A percentile compares a stretch with the other conserved stretches of the same genome.
These are phyloP conservation scores for Acacia acuminata DNA, from an alignment of 306 rosid species.

Conservation along the genomic window DNA sequence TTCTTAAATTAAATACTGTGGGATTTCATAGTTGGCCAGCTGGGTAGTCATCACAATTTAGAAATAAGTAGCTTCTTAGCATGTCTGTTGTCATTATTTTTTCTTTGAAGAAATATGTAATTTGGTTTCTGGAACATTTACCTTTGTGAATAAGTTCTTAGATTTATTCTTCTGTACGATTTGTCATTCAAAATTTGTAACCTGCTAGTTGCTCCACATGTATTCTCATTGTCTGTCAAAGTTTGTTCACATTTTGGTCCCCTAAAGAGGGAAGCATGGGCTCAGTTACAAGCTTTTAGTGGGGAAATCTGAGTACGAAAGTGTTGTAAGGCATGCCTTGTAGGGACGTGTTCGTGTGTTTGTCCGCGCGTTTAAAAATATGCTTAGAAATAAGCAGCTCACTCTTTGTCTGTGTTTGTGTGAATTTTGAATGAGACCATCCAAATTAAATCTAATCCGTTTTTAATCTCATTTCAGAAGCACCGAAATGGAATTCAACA, in stretches of 20 bases:
- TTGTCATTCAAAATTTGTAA: not conserved
- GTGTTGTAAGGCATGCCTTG: too few relatives aligned
- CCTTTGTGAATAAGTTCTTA: not conserved
- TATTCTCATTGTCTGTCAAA: not conserved
- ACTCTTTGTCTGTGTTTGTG: too few relatives aligned
- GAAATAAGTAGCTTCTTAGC: not conserved
- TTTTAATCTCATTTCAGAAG: too few relatives aligned
- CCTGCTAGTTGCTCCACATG: not conserved
- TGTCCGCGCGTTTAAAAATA: too few relatives aligned
- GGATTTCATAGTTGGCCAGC: not conserved
- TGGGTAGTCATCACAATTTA: too few relatives aligned
- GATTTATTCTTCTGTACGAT: not conserved
- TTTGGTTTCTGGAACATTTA: not conserved
- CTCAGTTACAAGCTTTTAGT: not conserved
- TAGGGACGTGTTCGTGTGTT: too few relatives aligned
- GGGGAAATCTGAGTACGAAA: not conserved
- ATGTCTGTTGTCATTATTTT: not conserved
- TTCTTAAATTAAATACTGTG: not conserved
- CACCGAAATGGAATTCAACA: too few relatives aligned
- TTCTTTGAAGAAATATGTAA: not conserved
- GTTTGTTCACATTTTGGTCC: not conserved
- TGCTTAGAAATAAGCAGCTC: too few relatives aligned
- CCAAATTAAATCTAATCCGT: too few relatives aligned
- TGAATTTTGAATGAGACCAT: too few relatives aligned
- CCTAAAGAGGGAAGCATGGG: too few relatives aligned